A percentile compares a stretch with the other conserved stretches of the same genome.
Evolutionary conservation across 2,329 filamentous ascomycete genomes (phyloP).

Genomic region (Taxawa tesnikishii): DNA sequence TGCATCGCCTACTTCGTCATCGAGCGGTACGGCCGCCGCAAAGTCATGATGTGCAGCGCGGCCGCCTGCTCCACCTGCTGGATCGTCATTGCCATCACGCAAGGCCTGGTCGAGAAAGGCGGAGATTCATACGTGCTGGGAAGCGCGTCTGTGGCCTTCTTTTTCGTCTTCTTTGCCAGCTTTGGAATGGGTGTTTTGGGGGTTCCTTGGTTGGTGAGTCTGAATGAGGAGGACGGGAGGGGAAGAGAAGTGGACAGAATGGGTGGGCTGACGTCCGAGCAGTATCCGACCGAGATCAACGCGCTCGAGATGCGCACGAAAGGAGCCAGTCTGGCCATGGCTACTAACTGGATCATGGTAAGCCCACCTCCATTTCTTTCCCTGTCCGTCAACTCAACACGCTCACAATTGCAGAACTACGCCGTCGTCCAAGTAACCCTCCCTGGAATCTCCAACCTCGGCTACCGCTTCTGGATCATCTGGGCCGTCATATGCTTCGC

Average conservation of each 20-base stretch:
- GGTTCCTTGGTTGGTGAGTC: slow-evolving; percentile 26
- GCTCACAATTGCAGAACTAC: slow-evolving; percentile 10
- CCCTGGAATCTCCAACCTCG: slow-evolving; percentile 26
- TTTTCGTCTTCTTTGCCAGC: slow-evolving; percentile 25
- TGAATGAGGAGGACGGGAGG: too few species aligned
- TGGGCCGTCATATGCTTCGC: slow-evolving; percentile 42
- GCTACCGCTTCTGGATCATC: slow-evolving; percentile 43
- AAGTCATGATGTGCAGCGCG: slow-evolving; percentile 37
- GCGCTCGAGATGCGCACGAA: slow-evolving; percentile 14
- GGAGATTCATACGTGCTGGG: slow-evolving; percentile 31
- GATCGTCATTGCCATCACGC: slow-evolving; percentile 33
- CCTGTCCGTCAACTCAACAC: background rate
- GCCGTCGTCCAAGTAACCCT: slow-evolving; percentile 17
- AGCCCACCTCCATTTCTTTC: background rate
- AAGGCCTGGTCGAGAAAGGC: slow-evolving; percentile 27
- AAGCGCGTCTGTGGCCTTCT: slow-evolving; percentile 36
- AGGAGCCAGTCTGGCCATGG: slow-evolving; percentile 23
- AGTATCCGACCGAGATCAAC: slow-evolving; percentile 16
- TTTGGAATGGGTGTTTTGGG: slow-evolving; percentile 28
- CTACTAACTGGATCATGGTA: slow-evolving; percentile 37
- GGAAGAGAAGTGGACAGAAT: too few species aligned
- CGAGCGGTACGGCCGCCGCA: slow-evolving; percentile 35
- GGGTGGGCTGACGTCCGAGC: too few species aligned
- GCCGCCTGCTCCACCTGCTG: slow-evolving; percentile 37
- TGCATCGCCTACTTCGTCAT: slow-evolving; percentile 35